phyloP scores from a whole-genome alignment of 768 basidiomycete genomes.

The Rhizopogon rudus region DNA sequence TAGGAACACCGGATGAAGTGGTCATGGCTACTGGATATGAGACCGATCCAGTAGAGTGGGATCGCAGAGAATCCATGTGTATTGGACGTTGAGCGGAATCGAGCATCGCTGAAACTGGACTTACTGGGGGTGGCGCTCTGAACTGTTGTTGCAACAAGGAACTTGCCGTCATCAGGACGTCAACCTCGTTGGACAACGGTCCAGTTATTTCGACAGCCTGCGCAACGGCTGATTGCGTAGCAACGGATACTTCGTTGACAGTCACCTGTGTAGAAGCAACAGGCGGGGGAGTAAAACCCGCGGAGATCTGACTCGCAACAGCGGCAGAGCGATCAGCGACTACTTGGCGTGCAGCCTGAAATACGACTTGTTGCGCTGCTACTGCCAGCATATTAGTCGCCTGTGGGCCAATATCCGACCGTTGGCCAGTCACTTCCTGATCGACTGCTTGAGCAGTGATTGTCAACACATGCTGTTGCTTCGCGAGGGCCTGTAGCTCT shows the following conservation, averaged over 20 bases:
- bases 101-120: conserved; percentile 17
- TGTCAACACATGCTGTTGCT: conserved; percentile 76
- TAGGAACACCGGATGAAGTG: conserved; percentile 10
- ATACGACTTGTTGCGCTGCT: conserved; percentile 77
- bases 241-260: conserved; percentile 52
- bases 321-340: conserved; percentile 47
- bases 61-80: conserved; percentile 26
- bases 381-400: conserved; percentile 56
- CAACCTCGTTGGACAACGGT: conserved; percentile 69
- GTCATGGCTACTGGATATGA: conserved; percentile 21
- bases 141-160: conserved; percentile 45
- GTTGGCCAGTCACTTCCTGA: conserved; percentile 50
- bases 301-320: conserved; percentile 34
- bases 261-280: conserved; percentile 38
- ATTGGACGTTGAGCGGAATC: conserved; percentile 23
- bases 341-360: conserved; percentile 65
- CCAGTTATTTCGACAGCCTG: conserved; percentile 77
- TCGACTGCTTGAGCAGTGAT: conserved; percentile 73
- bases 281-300: conserved; percentile 31
- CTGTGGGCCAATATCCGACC: conserved; percentile 41
- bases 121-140: conserved; percentile 18
- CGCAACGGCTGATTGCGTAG: conserved; percentile 75
- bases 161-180: conserved; percentile 71
- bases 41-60: conserved; percentile 31
- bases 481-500: conserved; percentile 64